Percentiles rank a stretch among this genome's conserved stretches.
These are phyloP conservation scores for Ustilago cynodontis DNA, from an alignment of 1,284 basidiomycete species.

Conservation along the genomic window DNA sequence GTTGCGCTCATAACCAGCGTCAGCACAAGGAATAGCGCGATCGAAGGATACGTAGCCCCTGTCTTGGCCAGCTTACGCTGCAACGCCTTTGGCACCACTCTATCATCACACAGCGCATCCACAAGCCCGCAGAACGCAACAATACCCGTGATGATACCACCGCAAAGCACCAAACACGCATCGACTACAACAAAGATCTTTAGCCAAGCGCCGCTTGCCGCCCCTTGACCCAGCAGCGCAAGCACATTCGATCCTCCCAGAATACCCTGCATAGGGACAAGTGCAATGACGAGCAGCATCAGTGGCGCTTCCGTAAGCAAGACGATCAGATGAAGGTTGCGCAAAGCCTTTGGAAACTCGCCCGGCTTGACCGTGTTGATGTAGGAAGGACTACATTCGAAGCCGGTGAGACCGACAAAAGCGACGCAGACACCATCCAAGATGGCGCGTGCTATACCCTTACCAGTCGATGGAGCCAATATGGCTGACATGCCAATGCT, in stretches of 20 bases:
- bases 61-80: slow-evolving; percentile 74
- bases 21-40: slow-evolving; percentile 74
- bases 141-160: slow-evolving; percentile 59
- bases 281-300: slow-evolving; percentile 54
- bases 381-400: slow-evolving; percentile 59
- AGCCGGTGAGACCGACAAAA: slow-evolving; percentile 60
- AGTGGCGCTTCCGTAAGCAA: slow-evolving; percentile 52
- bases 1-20: slow-evolving; percentile 76
- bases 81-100: slow-evolving; percentile 76
- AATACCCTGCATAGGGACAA: slow-evolving; percentile 38
- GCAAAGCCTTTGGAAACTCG: slow-evolving; percentile 50
- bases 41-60: slow-evolving; percentile 74
- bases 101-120: slow-evolving; percentile 70
- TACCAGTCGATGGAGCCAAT: slow-evolving; percentile 24
- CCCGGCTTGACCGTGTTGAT: slow-evolving; percentile 52
- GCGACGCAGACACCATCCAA: slow-evolving; percentile 55
- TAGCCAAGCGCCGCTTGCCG: slow-evolving; percentile 46
- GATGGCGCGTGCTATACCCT: slow-evolving; percentile 42
- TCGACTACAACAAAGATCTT: slow-evolving; percentile 54
- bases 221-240: slow-evolving; percentile 36
- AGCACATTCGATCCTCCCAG: slow-evolving; percentile 51
- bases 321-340: slow-evolving; percentile 50
- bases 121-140: slow-evolving; percentile 47
- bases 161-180: slow-evolving; percentile 55
- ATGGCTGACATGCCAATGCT: slow-evolving; percentile 26